A percentile compares a stretch with the other conserved stretches of the same genome.
Conservation (phyloP, 31 red algal genomes). For the Porphyra umbilicalis region DNA sequence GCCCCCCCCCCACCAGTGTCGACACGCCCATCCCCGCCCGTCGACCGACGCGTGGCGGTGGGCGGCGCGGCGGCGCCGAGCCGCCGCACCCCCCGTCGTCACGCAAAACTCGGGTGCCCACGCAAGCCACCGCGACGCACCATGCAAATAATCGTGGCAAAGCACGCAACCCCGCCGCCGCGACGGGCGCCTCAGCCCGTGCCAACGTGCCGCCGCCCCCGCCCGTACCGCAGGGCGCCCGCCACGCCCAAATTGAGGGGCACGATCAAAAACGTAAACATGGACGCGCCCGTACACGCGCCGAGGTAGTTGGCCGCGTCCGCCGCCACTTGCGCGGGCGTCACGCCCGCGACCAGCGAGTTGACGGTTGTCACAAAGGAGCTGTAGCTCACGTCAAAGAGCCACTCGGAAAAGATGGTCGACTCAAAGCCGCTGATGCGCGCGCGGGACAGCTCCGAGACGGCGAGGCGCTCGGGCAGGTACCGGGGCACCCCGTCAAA, state of each 20-base stretch:
- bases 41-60: too few relatives aligned
- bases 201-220: too few relatives aligned
- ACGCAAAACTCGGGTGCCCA: too few relatives aligned
- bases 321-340: not conserved
- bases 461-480: not conserved
- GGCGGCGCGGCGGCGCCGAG: too few relatives aligned
- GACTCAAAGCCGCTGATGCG: not conserved
- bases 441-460: not conserved
- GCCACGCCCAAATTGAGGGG: not conserved
- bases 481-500: not conserved
- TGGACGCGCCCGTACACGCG: not conserved
- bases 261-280: not conserved
- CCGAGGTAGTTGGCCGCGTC: not conserved
- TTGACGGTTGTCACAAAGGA: not conserved
- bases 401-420: not conserved
- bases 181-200: too few relatives aligned
- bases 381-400: not conserved
- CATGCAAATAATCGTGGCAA: too few relatives aligned
- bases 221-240: not conserved
- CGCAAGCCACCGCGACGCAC: too few relatives aligned
- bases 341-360: not conserved
- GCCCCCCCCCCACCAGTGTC: too few relatives aligned
- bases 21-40: too few relatives aligned
- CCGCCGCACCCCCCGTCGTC: too few relatives aligned
- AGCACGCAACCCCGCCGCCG: too few relatives aligned